Evolutionary conservation across 768 basidiomycete species (phyloP).

Genomic region (Dendrothele bispora): DNA sequence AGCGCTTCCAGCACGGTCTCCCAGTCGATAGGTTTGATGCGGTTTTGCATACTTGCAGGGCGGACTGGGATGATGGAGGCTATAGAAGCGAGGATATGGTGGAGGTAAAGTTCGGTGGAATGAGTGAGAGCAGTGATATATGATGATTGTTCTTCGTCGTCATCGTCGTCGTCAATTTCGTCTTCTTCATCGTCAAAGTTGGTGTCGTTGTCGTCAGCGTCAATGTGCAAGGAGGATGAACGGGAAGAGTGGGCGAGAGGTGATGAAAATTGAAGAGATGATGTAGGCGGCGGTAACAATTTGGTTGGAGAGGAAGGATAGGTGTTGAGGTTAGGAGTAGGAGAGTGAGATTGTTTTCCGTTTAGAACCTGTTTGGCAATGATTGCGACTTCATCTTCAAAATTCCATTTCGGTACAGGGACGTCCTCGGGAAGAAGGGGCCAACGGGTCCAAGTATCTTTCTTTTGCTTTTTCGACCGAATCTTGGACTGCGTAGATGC

Average conservation of each 20-base stretch:
- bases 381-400: slow-evolving; percentile 65
- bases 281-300: no score
- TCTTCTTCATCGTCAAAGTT: no score
- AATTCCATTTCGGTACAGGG: slow-evolving; percentile 63
- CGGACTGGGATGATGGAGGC: slow-evolving; percentile 56
- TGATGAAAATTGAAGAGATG: no score
- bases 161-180: slow-evolving; percentile 21
- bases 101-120: slow-evolving; percentile 45
- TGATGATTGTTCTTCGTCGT: slow-evolving; percentile 21
- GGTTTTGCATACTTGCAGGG: slow-evolving; percentile 62
- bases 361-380: no score
- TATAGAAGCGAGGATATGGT: slow-evolving; percentile 52
- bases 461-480: slow-evolving; percentile 24
- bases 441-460: slow-evolving; percentile 78
- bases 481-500: no score
- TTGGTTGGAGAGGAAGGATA: no score
- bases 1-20: slow-evolving; percentile 57
- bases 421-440: slow-evolving; percentile 65
- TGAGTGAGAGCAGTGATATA: slow-evolving; percentile 39
- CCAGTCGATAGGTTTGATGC: slow-evolving; percentile 64
- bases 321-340: no score
- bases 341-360: no score
- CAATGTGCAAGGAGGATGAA: no score
- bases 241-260: no score
- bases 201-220: slow-evolving; percentile 19